phyloP scores from a whole-genome alignment of 164 flowering plant species.

The Vitis riparia region DNA sequence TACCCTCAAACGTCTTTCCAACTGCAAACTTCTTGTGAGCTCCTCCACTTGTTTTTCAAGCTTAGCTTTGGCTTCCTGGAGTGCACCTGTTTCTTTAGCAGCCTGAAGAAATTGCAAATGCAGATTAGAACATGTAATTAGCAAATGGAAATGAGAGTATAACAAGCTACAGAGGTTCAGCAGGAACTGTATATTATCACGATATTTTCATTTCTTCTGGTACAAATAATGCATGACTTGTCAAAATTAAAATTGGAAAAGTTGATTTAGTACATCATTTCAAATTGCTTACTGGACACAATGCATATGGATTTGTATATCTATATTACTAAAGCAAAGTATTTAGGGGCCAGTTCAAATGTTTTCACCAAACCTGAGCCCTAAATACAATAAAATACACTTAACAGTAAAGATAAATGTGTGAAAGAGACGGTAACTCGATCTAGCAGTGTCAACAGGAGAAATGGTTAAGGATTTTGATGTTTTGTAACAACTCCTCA shows the following conservation, averaged over 20 bases:
- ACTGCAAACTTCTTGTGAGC: conserved; percentile 31
- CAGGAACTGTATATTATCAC: no score
- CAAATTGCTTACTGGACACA: background rate
- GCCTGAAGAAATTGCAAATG: conserved; percentile 28
- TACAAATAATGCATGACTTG: no score
- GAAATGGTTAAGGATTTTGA: no score
- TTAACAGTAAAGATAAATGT: no score
- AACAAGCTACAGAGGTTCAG: no score
- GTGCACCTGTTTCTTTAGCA: conserved; percentile 30
- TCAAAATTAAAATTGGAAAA: no score
- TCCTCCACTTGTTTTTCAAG: conserved; percentile 41
- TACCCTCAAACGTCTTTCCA: conserved; percentile 44
- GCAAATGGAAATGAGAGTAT: background rate
- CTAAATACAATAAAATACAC: background rate
- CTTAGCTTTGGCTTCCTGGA: conserved; percentile 33
- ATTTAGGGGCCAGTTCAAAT: background rate
- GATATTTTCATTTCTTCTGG: no score
- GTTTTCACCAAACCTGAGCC: background rate
- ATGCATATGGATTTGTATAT: background rate
- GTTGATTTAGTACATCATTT: background rate
- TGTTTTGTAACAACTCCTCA: no score
- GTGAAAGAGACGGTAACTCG: no score
- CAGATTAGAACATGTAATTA: conserved; percentile 1
- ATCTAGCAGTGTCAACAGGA: no score
- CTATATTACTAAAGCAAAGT: background rate